A percentile compares a stretch with the other conserved stretches of the same genome.
Conservation (phyloP, 2,329 filamentous ascomycete genomes). For the Macrophomina tecta region DNA sequence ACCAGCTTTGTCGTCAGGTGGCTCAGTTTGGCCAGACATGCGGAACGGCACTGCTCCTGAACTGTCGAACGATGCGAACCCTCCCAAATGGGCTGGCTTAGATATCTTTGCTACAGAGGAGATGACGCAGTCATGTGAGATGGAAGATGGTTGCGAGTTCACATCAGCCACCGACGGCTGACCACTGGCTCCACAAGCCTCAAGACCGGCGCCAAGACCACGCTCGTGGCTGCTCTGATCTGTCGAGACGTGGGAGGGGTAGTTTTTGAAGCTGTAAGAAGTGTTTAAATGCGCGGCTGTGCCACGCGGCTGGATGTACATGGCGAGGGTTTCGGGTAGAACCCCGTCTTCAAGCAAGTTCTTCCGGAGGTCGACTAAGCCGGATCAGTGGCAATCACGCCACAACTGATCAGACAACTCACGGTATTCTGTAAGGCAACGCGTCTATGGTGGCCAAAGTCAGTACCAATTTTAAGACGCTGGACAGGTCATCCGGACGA, state of each 20-base stretch:
- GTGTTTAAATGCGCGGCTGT: neutral
- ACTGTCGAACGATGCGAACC: too few species aligned
- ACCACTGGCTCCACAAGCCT: neutral
- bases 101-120: too few species aligned
- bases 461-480: too few species aligned
- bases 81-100: too few species aligned
- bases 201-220: too few species aligned
- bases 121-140: too few species aligned
- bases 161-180: neutral
- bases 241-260: too few species aligned
- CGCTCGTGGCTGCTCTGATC: too few species aligned
- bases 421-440: neutral
- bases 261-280: too few species aligned
- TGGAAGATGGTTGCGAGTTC: too few species aligned
- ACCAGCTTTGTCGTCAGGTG: neutral
- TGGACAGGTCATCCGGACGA: too few species aligned
- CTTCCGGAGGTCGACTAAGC: slow-evolving; percentile 3
- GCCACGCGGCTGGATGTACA: neutral
- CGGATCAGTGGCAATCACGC: neutral
- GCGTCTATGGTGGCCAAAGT: neutral
- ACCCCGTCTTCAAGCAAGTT: slow-evolving; percentile 1
- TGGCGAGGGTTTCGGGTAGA: neutral
- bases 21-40: neutral
- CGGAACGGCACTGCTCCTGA: neutral
- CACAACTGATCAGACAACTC: neutral